Percentiles rank a stretch among this genome's conserved stretches.
These are phyloP conservation scores for Chrysopogon serrulatus DNA, from an alignment of 176 grass and related monocot species.

Conservation along the genomic window DNA sequence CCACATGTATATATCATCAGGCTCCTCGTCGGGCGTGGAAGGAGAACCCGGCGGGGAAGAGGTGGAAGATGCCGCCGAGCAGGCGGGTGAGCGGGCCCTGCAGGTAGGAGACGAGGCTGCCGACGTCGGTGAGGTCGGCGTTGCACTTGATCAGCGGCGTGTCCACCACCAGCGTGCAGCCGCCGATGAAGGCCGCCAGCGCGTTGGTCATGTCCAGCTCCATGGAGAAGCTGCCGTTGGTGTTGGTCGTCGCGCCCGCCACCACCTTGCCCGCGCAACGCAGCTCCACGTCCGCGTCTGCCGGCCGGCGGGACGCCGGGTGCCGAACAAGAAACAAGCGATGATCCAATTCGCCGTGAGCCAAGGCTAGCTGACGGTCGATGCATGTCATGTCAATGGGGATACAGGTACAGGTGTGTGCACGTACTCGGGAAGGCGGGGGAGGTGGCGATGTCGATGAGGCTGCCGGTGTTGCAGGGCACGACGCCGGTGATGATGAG, in stretches of 20 bases:
- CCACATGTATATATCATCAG: background rate
- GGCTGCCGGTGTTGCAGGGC: slow-evolving; percentile 53
- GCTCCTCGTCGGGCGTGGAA: slow-evolving; percentile 8
- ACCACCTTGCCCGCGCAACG: slow-evolving; percentile 38
- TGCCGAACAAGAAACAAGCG: background rate
- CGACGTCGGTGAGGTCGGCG: slow-evolving; percentile 31
- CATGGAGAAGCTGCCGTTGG: slow-evolving; percentile 44
- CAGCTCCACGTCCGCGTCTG: slow-evolving; percentile 60
- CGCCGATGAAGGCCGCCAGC: slow-evolving; percentile 35
- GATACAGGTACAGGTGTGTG: background rate
- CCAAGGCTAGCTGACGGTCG: too few relatives aligned
- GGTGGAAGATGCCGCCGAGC: slow-evolving; percentile 35
- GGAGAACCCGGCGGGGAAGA: slow-evolving; percentile 43
- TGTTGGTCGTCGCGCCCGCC: slow-evolving; percentile 49
- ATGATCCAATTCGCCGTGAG: background rate
- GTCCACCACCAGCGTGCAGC: slow-evolving; percentile 57
- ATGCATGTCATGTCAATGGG: background rate
- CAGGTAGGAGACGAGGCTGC: slow-evolving; percentile 44
- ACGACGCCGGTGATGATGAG: slow-evolving; percentile 43
- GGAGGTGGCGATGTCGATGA: slow-evolving; percentile 49
- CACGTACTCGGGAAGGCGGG: slow-evolving; percentile 42
- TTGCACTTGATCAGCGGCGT: slow-evolving; percentile 58
- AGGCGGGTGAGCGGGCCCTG: slow-evolving; percentile 46
- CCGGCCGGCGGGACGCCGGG: background rate
- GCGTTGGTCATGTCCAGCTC: slow-evolving; percentile 37